Evolutionary conservation across 2,329 filamentous ascomycete genomes (phyloP).

Genomic region (Epichloe sibirici): DNA sequence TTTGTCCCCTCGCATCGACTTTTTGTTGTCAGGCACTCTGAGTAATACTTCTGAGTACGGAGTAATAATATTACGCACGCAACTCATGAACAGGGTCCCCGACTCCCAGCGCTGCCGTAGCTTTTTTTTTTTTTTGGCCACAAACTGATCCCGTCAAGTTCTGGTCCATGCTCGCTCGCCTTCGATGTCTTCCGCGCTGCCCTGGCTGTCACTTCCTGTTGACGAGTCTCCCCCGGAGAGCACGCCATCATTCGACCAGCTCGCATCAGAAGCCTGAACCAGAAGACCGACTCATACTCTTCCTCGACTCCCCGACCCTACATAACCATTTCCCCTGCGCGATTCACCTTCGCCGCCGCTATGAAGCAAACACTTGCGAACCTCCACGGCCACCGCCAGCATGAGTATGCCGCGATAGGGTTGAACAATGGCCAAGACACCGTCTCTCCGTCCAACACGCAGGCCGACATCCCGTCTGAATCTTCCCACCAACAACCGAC

Average conservation of each 20-base stretch:
- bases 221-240: not conserved
- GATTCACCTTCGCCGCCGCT: not conserved
- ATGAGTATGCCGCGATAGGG: constrained; percentile 1
- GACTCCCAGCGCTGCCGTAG: not conserved
- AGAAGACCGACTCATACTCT: not conserved
- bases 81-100: no score
- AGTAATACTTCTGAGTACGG: no score
- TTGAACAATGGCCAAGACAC: not conserved
- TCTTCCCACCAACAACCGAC: not conserved
- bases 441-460: not conserved
- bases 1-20: no score
- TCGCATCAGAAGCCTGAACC: not conserved
- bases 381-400: constrained; percentile 1
- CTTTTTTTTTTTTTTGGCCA: not conserved
- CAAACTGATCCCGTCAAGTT: not conserved
- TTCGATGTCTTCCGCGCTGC: not conserved
- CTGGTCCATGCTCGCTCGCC: not conserved
- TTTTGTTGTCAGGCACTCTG: no score
- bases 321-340: constrained; percentile 1
- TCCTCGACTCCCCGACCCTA: not conserved
- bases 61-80: no score
- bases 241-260: constrained; percentile 3
- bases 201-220: not conserved
- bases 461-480: not conserved
- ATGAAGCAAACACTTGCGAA: constrained; percentile 3